Conservation (phyloP, 2,329 filamentous ascomycete species). For the Stagonosporopsis tanaceti region DNA sequence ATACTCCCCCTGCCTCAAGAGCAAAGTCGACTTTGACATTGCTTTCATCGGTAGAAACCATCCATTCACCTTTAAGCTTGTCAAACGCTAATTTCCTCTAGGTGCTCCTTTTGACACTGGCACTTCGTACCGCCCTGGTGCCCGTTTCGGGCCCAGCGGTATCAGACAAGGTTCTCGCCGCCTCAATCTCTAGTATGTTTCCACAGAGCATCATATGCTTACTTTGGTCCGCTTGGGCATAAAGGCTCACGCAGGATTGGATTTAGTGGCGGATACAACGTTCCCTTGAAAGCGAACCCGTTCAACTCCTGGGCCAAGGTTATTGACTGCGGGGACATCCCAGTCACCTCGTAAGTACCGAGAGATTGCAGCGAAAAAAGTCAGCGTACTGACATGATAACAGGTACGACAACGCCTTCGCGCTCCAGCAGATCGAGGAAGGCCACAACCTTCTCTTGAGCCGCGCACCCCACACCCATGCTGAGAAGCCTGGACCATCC, state of each 20-base stretch:
- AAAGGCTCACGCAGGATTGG: slow-evolving; percentile 60
- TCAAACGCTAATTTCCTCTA: slow-evolving; percentile 39
- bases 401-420: slow-evolving; percentile 83
- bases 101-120: slow-evolving; percentile 86
- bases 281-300: slow-evolving; percentile 79
- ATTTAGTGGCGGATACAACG: slow-evolving; percentile 84
- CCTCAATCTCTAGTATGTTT: slow-evolving; percentile 82
- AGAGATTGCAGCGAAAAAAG: not conserved
- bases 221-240: slow-evolving; percentile 40
- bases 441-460: slow-evolving; percentile 80
- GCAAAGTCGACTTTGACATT: slow-evolving; percentile 79
- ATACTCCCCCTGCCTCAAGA: slow-evolving; percentile 79
- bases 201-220: slow-evolving; percentile 49
- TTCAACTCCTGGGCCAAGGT: slow-evolving; percentile 84
- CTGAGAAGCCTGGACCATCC: slow-evolving; percentile 71
- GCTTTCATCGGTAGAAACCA: slow-evolving; percentile 67
- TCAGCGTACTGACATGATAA: not conserved
- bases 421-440: slow-evolving; percentile 84
- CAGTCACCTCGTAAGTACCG: slow-evolving; percentile 78
- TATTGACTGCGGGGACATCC: slow-evolving; percentile 84
- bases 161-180: slow-evolving; percentile 87
- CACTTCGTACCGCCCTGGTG: slow-evolving; percentile 83
- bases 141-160: slow-evolving; percentile 82
- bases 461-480: slow-evolving; percentile 73
- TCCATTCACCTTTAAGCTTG: no score